These are phyloP conservation scores for Aspergillus panamensis DNA, from an alignment of 495 filamentous ascomycete species.

Conservation along the genomic window DNA sequence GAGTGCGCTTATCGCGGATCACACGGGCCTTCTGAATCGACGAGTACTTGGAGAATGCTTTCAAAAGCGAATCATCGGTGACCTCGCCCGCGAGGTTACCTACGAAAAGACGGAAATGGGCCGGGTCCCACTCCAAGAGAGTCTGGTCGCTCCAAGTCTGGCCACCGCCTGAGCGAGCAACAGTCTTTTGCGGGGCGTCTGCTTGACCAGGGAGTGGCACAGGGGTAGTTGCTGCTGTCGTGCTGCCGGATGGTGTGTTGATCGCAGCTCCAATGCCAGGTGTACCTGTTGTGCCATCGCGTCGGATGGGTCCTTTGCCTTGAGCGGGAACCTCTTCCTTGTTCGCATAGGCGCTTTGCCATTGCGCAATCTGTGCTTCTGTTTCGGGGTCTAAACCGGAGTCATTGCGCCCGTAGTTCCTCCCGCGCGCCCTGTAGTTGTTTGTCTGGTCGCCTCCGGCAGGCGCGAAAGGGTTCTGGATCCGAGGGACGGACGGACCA, in stretches of 20 bases:
- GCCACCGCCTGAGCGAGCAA: constrained; percentile 81
- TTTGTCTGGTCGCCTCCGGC: constrained; percentile 46
- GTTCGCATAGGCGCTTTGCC: constrained; percentile 85
- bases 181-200: constrained; percentile 60
- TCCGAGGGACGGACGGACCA: constrained; percentile 63
- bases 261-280: constrained; percentile 34
- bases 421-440: constrained; percentile 26
- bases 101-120: constrained; percentile 91
- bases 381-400: constrained; percentile 73
- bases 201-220: constrained; percentile 39
- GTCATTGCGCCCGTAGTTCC: constrained; percentile 42
- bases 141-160: constrained; percentile 83
- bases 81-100: constrained; percentile 98
- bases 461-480: constrained; percentile 80
- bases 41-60: constrained; percentile 85
- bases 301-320: constrained; percentile 20
- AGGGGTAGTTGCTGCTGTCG: constrained; percentile 29
- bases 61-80: constrained; percentile 90
- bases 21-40: constrained; percentile 91
- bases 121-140: constrained; percentile 92
- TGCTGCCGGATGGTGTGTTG: constrained; percentile 42
- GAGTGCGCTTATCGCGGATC: constrained; percentile 91
- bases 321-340: constrained; percentile 43
- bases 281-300: constrained; percentile 9
- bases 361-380: constrained; percentile 91